Evolutionary conservation across 1,284 basidiomycete species (phyloP).

Genomic region (Ustilago shanxiensis): DNA sequence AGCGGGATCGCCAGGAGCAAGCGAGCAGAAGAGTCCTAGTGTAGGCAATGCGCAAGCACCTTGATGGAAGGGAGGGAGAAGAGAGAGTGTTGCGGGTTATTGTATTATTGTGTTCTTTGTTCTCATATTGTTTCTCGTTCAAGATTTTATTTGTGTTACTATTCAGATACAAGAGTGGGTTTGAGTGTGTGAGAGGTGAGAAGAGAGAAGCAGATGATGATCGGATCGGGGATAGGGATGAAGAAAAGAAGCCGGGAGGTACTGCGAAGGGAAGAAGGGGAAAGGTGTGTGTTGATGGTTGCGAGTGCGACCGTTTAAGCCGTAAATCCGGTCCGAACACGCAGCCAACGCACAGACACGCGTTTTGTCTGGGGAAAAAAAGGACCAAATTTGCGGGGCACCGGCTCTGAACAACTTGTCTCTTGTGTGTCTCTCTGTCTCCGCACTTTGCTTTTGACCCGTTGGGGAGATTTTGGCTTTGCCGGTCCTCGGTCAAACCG

Average conservation of each 20-base stretch:
- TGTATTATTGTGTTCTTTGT: slow-evolving; percentile 2
- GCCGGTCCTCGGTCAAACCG: background rate
- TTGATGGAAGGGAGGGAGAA: background rate
- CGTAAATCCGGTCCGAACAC: slow-evolving; percentile 1
- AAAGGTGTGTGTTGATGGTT: no score
- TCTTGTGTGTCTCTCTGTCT: background rate
- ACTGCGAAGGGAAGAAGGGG: background rate
- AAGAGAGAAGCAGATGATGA: no score
- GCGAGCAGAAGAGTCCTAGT: slow-evolving; percentile 19
- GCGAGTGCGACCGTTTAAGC: background rate
- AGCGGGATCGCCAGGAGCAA: background rate
- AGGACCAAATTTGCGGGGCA: background rate
- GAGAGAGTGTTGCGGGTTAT: no score
- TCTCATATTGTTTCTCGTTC: background rate
- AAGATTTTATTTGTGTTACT: background rate
- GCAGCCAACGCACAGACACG: slow-evolving; percentile 17
- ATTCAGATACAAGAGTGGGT: background rate
- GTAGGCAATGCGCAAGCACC: slow-evolving; percentile 9
- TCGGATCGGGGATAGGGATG: background rate
- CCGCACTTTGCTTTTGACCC: background rate
- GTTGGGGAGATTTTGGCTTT: slow-evolving; percentile 10
- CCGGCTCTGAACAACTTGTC: background rate
- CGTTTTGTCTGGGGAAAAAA: background rate
- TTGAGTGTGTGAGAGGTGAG: no score
- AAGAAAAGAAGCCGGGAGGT: background rate